phyloP scores from a whole-genome alignment of 345 rosid species.

The Tarenaya hassleriana region DNA sequence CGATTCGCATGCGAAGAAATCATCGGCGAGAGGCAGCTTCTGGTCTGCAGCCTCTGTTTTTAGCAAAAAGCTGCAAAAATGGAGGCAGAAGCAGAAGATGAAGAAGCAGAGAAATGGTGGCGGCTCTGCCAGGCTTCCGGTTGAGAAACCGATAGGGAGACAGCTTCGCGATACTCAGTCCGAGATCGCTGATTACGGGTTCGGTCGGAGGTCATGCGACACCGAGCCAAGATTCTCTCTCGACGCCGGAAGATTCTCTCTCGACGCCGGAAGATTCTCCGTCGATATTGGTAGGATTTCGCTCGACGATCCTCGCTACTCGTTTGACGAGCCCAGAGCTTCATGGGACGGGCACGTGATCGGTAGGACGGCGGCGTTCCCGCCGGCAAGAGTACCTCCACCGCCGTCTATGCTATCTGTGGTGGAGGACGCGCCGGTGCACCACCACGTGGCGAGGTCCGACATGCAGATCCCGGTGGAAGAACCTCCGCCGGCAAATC shows the following conservation, averaged over 20 bases:
- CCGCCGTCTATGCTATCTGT: conserved; percentile 86
- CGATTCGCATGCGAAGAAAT: conserved; percentile 54
- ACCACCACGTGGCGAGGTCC: conserved; percentile 39
- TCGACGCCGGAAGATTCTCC: conserved; percentile 43
- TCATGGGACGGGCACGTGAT: conserved; percentile 76
- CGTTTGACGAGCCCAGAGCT: conserved; percentile 80
- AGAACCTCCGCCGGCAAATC: conserved; percentile 19
- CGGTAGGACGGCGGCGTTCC: conserved; percentile 30
- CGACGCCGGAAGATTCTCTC: conserved; percentile 35
- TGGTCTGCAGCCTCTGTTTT: conserved; percentile 93
- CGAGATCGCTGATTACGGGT: conserved; percentile 81
- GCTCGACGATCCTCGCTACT: conserved; percentile 58
- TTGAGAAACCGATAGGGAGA: conserved; percentile 63
- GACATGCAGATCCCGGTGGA: conserved; percentile 72
- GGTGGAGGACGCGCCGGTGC: conserved; percentile 57
- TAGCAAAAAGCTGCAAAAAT: conserved; percentile 88
- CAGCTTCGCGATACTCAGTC: conserved; percentile 80
- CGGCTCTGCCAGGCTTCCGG: conserved; percentile 49
- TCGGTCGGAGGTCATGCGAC: conserved; percentile 83
- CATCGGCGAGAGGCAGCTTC: conserved; percentile 47
- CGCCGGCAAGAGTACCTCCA: conserved; percentile 38
- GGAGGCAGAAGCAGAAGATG: conserved; percentile 83
- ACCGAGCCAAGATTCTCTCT: conserved; percentile 87
- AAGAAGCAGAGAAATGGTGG: conserved; percentile 50
- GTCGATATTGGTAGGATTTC: conserved; percentile 29